Base-by-base conservation (phyloP, 2,329 filamentous ascomycete species). In the Didymella pomorum region DNA sequence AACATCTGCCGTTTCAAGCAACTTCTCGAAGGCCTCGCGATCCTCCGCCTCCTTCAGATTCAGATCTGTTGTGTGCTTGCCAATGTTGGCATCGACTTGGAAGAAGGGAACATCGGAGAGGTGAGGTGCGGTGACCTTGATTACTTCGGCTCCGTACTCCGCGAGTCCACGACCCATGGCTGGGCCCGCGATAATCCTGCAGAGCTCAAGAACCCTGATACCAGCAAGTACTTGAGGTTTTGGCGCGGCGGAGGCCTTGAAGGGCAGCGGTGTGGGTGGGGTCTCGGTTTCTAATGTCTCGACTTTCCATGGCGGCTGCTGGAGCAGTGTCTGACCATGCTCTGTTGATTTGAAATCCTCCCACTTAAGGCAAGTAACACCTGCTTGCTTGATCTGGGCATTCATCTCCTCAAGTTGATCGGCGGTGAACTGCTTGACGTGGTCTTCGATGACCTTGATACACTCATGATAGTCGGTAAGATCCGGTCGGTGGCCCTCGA, bases 131-230 rank as follows among this genome's bases (percentile, higher is more conserved):
- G 89, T 92, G 44, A 92, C 81, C 67, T 91, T 90, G 64, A 93
- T 81, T 0, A 93, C 89, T 52, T 88, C 84, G 8, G 90, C 90
- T 2, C 90, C 90, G 70, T 92, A 89, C 61, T 91, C 89, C n/a
- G 87, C 89, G 0, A 93, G 82, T 1, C 87, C 87, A 28, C 89
- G 85, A 3, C 86, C 86, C 64, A 92, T 87, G 4, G 87, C 86
- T n/a, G 89, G 89, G 0, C 89, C 89, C 3, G 90, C 90, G 62
- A 93, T 91, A 68, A 92, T 87, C 39, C 89, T 86, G 70, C 89
- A 90, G 28, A 93, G 78, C 70, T 93, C 90, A 5, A 93, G 82
- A 6, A 93, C 89, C 63, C 88, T 89, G 72, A 92, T 82, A 0
- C 89, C 89, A 7, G 69, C 81, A 58, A 79, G 86, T 66, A 66